A percentile compares a stretch with the other conserved stretches of the same genome.
Evolutionary conservation across 768 basidiomycete genomes (phyloP).

Genomic region (Tubosaeta sp.): DNA sequence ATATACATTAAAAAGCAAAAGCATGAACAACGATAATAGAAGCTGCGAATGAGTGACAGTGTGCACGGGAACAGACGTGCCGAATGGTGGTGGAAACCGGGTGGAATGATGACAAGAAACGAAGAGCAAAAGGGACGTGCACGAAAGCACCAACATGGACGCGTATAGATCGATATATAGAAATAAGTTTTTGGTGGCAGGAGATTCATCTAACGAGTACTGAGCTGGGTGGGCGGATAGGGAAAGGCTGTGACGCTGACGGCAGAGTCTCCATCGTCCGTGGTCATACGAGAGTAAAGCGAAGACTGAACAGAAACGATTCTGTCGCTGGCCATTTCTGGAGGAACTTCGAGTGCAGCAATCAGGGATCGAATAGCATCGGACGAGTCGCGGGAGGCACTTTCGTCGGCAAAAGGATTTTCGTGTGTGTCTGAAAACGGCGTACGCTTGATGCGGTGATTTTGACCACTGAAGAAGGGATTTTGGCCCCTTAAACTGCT

Average conservation of each 20-base stretch:
- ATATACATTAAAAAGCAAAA: background rate
- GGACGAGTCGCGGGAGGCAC: constrained; percentile 20
- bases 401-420: constrained; percentile 44
- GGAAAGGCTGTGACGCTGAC: constrained; percentile 28
- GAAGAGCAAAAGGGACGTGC: constrained; percentile 11
- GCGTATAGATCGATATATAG: constrained; percentile 6
- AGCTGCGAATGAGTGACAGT: background rate
- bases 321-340: constrained; percentile 43
- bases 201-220: constrained; percentile 3
- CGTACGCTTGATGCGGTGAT: constrained; percentile 28
- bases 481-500: constrained; percentile 24
- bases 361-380: constrained; percentile 58
- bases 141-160: constrained; percentile 5
- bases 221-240: constrained; percentile 23
- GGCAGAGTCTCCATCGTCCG: constrained; percentile 25
- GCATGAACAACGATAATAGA: constrained; percentile 1
- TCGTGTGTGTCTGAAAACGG: constrained; percentile 10
- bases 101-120: constrained; percentile 7
- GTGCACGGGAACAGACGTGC: constrained; percentile 10
- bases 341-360: constrained; percentile 55
- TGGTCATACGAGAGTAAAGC: constrained; percentile 24
- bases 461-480: constrained; percentile 40
- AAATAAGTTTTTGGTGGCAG: background rate
- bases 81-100: background rate
- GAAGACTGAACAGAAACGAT: constrained; percentile 60